phyloP scores from a whole-genome alignment of 2,329 filamentous ascomycete species.

The Pleoardoris graminearum region DNA sequence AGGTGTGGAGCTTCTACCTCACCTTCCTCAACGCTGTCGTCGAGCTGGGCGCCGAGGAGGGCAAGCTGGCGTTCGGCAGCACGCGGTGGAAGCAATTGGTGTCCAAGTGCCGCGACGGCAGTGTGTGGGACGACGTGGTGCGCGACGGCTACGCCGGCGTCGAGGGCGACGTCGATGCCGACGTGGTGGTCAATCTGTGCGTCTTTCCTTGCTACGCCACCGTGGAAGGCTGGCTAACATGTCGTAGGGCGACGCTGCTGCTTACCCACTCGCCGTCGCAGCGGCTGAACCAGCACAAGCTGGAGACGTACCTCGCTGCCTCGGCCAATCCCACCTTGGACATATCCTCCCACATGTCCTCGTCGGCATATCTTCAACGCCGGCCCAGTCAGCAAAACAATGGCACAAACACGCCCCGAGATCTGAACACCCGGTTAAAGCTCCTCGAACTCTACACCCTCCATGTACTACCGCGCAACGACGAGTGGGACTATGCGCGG shows the following conservation, averaged over 20 bases:
- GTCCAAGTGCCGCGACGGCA: constrained; percentile 81
- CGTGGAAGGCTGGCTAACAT: constrained; percentile 5
- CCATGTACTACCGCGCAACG: constrained; percentile 89
- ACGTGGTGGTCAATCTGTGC: constrained; percentile 88
- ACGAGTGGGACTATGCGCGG: constrained; percentile 93
- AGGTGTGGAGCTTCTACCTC: constrained; percentile 96
- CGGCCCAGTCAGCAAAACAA: constrained; percentile 47
- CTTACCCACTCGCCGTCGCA: constrained; percentile 89
- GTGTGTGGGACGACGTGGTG: constrained; percentile 93
- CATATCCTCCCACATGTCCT: constrained; percentile 65
- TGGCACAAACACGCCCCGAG: constrained; percentile 80
- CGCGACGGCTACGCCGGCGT: constrained; percentile 82
- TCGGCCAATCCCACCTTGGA: constrained; percentile 74
- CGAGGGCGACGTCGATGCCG: constrained; percentile 89
- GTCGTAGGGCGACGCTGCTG: constrained; percentile 76
- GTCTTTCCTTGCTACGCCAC: constrained; percentile 33
- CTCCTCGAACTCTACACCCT: constrained; percentile 94
- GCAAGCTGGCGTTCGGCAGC: constrained; percentile 83
- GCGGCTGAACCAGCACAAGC: constrained; percentile 77
- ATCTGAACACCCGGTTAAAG: constrained; percentile 82
- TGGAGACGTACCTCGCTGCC: constrained; percentile 86
- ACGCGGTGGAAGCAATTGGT: constrained; percentile 83
- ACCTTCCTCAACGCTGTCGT: constrained; percentile 90
- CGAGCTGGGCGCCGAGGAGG: constrained; percentile 86
- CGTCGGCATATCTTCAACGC: constrained; percentile 40